phyloP scores from a whole-genome alignment of 306 rosid genomes.

The Fragaria iinumae region DNA sequence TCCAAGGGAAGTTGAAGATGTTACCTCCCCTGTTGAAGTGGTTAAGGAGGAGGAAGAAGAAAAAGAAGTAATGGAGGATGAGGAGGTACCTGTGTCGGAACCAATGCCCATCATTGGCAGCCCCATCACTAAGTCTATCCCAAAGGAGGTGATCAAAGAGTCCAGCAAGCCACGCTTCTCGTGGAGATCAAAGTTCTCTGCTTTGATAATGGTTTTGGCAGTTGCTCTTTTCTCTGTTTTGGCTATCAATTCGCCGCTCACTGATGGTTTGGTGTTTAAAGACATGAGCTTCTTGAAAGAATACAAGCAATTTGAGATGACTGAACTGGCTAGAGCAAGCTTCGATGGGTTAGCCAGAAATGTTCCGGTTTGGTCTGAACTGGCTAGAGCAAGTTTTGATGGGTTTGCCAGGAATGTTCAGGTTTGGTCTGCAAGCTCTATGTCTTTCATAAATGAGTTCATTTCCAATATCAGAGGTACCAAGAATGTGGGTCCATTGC shows the following conservation, averaged over 20 bases:
- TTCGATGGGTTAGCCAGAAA: background rate
- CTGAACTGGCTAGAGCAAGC: too few species aligned
- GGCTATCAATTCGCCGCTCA: background rate
- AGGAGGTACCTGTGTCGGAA: constrained; percentile 31
- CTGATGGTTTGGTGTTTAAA: too few species aligned
- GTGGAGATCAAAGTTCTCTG: constrained; percentile 36
- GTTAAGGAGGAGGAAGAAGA: constrained; percentile 22
- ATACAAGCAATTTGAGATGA: too few species aligned
- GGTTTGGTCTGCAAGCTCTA: constrained; percentile 32
- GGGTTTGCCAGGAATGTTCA: background rate
- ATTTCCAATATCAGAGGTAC: constrained; percentile 38
- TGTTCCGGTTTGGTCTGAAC: constrained; percentile 30
- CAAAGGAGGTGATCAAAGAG: constrained; percentile 31
- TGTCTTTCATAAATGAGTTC: constrained; percentile 37
- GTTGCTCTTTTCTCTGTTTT: constrained; percentile 41
- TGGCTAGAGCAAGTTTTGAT: too few species aligned
- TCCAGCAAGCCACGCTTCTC: constrained; percentile 31
- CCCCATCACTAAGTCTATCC: background rate
- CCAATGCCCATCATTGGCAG: constrained; percentile 11
- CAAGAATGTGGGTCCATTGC: constrained; percentile 31
- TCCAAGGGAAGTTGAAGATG: constrained; percentile 52
- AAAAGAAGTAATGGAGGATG: background rate
- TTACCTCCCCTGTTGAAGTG: constrained; percentile 43
- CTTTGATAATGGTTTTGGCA: constrained; percentile 46
- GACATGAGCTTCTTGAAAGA: too few species aligned